Conservation (phyloP, 148 eudicot genomes). For the Diospyros kaki region DNA sequence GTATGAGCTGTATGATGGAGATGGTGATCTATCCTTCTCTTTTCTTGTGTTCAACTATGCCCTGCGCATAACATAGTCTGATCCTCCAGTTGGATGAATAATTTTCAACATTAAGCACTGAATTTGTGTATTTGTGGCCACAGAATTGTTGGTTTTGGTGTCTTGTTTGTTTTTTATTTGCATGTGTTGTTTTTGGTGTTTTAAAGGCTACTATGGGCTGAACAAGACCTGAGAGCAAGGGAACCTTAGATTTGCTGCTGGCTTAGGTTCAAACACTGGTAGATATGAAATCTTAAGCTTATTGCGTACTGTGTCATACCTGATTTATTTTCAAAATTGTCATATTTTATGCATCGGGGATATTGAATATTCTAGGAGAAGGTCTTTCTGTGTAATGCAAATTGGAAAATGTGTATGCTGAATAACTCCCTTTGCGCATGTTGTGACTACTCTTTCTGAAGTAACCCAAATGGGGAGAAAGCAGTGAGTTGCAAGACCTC, state of each 20-base stretch:
- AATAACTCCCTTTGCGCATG: background rate
- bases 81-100: slow-evolving; percentile 3
- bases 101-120: background rate
- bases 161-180: background rate
- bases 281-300: background rate
- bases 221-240: background rate
- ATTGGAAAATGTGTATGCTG: background rate
- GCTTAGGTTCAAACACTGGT: background rate
- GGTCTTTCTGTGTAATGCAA: too few species aligned
- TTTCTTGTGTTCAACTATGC: background rate
- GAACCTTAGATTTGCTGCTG: background rate
- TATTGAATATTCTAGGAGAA: too few species aligned
- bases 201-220: background rate
- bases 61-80: background rate
- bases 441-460: too few species aligned
- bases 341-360: background rate
- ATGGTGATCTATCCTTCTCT: background rate
- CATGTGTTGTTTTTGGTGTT: background rate
- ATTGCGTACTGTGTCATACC: background rate
- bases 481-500: too few species aligned
- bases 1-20: background rate
- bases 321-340: background rate
- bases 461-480: too few species aligned
- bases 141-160: background rate
- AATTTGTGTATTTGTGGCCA: background rate